These are phyloP conservation scores for Phytophthora rubi DNA, from an alignment of 352 stramenopile species.

Conservation along the genomic window DNA sequence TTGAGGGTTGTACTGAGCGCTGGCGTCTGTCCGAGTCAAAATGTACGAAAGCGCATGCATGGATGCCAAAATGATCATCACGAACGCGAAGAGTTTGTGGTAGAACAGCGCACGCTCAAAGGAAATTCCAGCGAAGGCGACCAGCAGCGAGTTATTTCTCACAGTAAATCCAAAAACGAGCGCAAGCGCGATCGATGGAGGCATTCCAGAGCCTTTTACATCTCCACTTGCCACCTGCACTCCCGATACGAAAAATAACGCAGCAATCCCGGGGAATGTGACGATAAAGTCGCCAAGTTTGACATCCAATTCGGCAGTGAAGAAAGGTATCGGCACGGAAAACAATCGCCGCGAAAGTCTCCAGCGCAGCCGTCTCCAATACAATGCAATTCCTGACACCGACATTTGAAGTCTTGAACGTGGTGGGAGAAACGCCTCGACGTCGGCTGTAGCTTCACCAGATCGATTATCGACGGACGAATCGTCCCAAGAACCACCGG, in stretches of 20 bases:
- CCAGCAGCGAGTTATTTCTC: slow-evolving; percentile 54
- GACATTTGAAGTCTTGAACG: background rate
- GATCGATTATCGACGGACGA: background rate
- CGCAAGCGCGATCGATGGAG: slow-evolving; percentile 35
- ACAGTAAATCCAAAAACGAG: slow-evolving; percentile 42
- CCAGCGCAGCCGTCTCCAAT: slow-evolving; percentile 32
- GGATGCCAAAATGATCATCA: slow-evolving; percentile 35
- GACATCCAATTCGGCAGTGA: slow-evolving; percentile 35
- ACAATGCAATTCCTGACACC: background rate
- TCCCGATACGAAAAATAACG: slow-evolving; percentile 19
- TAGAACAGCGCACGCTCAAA: slow-evolving; percentile 57
- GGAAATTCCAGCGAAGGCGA: slow-evolving; percentile 40
- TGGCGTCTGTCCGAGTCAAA: slow-evolving; percentile 2
- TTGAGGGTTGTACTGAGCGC: background rate
- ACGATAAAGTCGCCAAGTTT: slow-evolving; percentile 45
- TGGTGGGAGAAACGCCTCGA: background rate
- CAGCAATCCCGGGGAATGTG: slow-evolving; percentile 24
- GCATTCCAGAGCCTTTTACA: slow-evolving; percentile 22
- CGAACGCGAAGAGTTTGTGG: slow-evolving; percentile 49
- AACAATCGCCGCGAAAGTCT: slow-evolving; percentile 30
- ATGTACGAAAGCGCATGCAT: slow-evolving; percentile 49
- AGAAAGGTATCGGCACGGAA: slow-evolving; percentile 23
- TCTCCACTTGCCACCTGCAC: slow-evolving; percentile 11
- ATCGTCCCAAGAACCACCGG: slow-evolving; percentile 21
- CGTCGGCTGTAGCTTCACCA: slow-evolving; percentile 12